Conservation (phyloP, 371 early-diverging fungal genomes). For the Lichtheimia ramosa region DNA sequence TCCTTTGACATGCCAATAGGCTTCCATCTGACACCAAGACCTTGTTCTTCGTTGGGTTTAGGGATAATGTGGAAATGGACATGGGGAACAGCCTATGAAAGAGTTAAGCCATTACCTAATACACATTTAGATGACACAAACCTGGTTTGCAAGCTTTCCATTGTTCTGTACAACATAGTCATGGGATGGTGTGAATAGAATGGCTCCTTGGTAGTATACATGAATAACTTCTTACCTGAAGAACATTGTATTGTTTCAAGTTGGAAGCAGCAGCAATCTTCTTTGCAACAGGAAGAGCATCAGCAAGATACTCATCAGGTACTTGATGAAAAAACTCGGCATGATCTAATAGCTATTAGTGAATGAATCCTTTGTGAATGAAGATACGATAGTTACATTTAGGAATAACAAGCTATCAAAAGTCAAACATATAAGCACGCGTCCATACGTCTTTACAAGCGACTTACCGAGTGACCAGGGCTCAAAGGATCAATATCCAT, state of each 20-base stretch:
- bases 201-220: neutral
- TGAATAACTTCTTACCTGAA: slow-evolving; percentile 63
- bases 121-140: slow-evolving; percentile 9
- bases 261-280: slow-evolving; percentile 78
- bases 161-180: slow-evolving; percentile 62
- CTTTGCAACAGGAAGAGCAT: slow-evolving; percentile 88
- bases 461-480: slow-evolving; percentile 77
- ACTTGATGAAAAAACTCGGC: slow-evolving; percentile 88
- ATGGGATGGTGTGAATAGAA: no score
- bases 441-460: neutral
- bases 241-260: slow-evolving; percentile 81
- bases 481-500: slow-evolving; percentile 80
- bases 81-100: slow-evolving; percentile 72
- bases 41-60: slow-evolving; percentile 68
- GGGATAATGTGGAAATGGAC: slow-evolving; percentile 94
- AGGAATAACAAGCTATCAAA: slow-evolving; percentile 77
- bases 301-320: slow-evolving; percentile 83
- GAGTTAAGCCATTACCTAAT: neutral
- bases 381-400: slow-evolving; percentile 58
- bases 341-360: slow-evolving; percentile 61
- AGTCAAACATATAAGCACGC: neutral
- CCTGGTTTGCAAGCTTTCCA: slow-evolving; percentile 75
- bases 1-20: slow-evolving; percentile 33
- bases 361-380: neutral
- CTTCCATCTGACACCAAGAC: slow-evolving; percentile 74